Conservation (phyloP, 805 yeast species). For the Sungouiella thailandica region DNA sequence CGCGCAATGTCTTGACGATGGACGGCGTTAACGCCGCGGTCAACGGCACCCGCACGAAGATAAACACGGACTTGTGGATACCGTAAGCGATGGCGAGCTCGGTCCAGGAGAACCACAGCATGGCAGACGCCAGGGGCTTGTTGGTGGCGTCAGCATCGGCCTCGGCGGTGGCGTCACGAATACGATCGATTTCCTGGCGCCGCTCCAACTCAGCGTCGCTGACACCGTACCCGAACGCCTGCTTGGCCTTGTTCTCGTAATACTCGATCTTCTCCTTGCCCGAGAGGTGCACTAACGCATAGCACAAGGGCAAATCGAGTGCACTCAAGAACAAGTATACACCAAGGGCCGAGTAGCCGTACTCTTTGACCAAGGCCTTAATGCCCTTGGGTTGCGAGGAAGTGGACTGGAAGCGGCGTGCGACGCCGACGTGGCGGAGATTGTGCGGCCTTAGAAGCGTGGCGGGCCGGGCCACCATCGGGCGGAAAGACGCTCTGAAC, state of each 20-base stretch:
- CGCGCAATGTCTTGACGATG: conserved; percentile 57
- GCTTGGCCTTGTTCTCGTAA: conserved; percentile 57
- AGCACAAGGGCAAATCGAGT: conserved; percentile 81
- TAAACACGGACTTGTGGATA: conserved; percentile 72
- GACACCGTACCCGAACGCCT: conserved; percentile 58
- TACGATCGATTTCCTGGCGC: conserved; percentile 30
- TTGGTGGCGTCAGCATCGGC: conserved; percentile 7
- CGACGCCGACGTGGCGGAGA: neutral
- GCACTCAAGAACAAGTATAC: conserved; percentile 71
- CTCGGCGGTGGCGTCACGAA: conserved; percentile 19
- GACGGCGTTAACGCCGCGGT: conserved; percentile 91
- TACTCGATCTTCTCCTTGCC: conserved; percentile 80
- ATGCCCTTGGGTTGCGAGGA: conserved; percentile 39
- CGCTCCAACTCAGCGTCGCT: conserved; percentile 37
- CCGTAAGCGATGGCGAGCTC: conserved; percentile 92
- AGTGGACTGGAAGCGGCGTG: conserved; percentile 6
- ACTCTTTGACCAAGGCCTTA: conserved; percentile 70
- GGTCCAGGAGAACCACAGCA: conserved; percentile 53
- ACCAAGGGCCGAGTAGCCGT: conserved; percentile 88
- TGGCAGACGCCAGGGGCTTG: conserved; percentile 9
- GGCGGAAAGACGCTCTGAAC: neutral
- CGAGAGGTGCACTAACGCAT: conserved; percentile 72
- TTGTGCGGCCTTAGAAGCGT: conserved; percentile 1
- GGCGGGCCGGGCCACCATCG: neutral
- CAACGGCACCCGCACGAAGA: conserved; percentile 79